Evolutionary conservation across 2,329 filamentous ascomycete species (phyloP), one percentile per base, ranked within the genome.

Genomic region (Hypoxylon sp.): DNA sequence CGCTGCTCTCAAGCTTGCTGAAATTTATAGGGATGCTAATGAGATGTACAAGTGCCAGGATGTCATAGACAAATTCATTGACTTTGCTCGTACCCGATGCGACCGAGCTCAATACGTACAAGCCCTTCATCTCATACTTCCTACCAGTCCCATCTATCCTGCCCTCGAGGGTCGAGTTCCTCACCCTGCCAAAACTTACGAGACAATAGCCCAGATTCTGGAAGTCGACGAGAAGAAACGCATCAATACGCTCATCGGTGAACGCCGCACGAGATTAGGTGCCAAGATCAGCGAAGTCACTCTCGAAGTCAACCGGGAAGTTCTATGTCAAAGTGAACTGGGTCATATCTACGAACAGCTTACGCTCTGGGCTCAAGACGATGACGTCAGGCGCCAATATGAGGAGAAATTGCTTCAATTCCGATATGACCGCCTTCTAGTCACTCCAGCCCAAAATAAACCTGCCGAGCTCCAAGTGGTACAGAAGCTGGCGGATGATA

Each of bases 401-500:
- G 96, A 99, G 77, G 94, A 98, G 78, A 98, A 95, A 79, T 83
- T 97, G 12, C 80, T 99, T 2, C 87, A 91, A 67, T 88, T 94
- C 74, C 92, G 90, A 65, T 91, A 94, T 71, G 94, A 97, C 61
- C 86, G 88, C 4, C 84, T 99, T 0, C 78, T 91, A 7, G 89
- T 92, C 27, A 83, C 93, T 14, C 87, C 90, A 2, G 65, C 84
- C 1, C 88, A 81, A 2, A 82, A 89, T 62, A 98, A 98, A 78
- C 75, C 80, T 0, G 79, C 83, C 16, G 94, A 96, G 77, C 87
- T 92, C 25, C 82, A 88, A 34, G 89, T 91, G 68, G 90, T 97
- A 0, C 80, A 91, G 73, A 90, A 91, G 64, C 82, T 96, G 55
- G 94, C 95, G 0, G 88, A 90, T 68, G 96, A 95, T 66, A 97